Evolutionary conservation across 2,329 filamentous ascomycete genomes (phyloP), one percentile per base, ranked within the genome.

Genomic region (Botrytis hyacinthi): DNA sequence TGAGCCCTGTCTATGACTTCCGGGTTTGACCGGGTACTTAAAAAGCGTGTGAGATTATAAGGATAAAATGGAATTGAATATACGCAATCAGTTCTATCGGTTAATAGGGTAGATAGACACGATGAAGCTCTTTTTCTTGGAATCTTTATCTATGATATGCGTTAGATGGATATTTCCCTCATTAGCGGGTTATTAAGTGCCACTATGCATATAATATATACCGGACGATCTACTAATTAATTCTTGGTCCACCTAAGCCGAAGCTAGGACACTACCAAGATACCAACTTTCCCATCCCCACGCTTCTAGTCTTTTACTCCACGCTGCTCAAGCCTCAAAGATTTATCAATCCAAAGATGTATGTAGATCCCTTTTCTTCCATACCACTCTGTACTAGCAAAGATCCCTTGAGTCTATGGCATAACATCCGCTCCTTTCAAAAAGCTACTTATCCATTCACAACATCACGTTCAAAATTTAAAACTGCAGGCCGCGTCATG

Each of bases 401-500:
- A 37, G 20, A n/a, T 37, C 20, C 32, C 59, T 37, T 61, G 32
- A 51, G n/a, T 51, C 20, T 37, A 7, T 60, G 22, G 22, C n/a
- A n/a, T 60, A 16, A 20, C 14, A 22, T 37, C 32, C 32, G 57
- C 9, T 60, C 35, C 35, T n/a, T 35, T 61, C 22, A 61, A 61
- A n/a, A 61, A 26, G 35, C 7, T 62, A 16, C 32, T 10, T 22
- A 26, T 61, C 32, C 59, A 26, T 35, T 26, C 59, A 35, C 18
- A 61, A 37, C 59, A 61, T 26, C 59, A 16, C 32, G 14, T 22
- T 37, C 59, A 61, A 40, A 40, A 37, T 3, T 61, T n/a, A 44
- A 65, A 32, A 32, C 62, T 44, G 9, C 18, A 65, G 62, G 35
- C 62, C 62, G n/a, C 62, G 62, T 44, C 62, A 65, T 65, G 42